phyloP scores from a whole-genome alignment of 106 monocot genomes.

The Acorus calamus region DNA sequence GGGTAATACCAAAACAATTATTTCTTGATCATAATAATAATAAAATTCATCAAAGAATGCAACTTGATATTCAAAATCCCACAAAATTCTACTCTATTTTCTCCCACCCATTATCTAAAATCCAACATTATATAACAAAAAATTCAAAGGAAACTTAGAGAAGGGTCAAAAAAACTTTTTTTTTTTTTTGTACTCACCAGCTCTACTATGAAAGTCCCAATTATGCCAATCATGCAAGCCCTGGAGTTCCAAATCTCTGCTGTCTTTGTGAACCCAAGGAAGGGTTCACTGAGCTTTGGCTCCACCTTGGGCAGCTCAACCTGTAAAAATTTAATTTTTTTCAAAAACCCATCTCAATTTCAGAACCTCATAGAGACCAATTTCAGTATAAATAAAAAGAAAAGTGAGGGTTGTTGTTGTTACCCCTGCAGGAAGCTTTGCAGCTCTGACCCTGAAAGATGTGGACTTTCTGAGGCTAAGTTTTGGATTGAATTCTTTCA shows the following conservation, averaged over 20 bases:
- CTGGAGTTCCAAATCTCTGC: constrained; percentile 96
- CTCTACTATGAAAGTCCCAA: constrained; percentile 80
- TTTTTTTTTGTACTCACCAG: constrained; percentile 34
- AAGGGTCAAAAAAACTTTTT: not conserved
- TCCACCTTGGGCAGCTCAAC: constrained; percentile 59
- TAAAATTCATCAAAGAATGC: too few relatives aligned
- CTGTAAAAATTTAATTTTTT: constrained; percentile 17
- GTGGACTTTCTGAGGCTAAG: constrained; percentile 8
- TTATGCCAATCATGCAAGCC: constrained; percentile 88
- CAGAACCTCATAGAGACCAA: too few relatives aligned
- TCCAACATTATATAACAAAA: not conserved
- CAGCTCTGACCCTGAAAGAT: constrained; percentile 44
- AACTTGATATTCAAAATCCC: too few relatives aligned
- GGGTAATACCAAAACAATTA: too few relatives aligned
- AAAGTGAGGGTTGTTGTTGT: not conserved
- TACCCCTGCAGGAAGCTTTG: constrained; percentile 73
- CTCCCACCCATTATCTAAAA: too few relatives aligned
- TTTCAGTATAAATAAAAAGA: not conserved
- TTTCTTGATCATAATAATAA: too few relatives aligned
- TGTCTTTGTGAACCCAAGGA: constrained; percentile 77
- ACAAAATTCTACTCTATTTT: too few relatives aligned
- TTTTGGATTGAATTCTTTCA: not conserved
- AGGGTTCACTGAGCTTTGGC: constrained; percentile 70
- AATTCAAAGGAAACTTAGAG: not conserved
- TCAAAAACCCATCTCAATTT: too few relatives aligned